Conservation (phyloP, 352 stramenopile species). For the Pythium scleroteichum region DNA sequence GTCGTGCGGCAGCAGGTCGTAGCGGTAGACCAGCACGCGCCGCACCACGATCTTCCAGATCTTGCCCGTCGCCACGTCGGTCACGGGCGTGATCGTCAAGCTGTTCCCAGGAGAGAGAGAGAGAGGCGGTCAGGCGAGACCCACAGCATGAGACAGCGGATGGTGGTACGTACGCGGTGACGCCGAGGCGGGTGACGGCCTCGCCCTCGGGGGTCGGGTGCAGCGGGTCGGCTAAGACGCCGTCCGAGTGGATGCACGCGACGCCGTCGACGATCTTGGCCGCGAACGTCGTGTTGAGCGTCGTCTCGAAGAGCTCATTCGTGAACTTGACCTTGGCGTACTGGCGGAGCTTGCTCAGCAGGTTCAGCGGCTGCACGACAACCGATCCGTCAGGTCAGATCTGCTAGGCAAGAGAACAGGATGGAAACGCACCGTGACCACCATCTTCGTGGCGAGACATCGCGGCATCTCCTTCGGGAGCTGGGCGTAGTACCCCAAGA, state of each 20-base stretch:
- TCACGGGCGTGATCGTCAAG: slow-evolving; percentile 23
- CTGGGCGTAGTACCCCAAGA: slow-evolving; percentile 41
- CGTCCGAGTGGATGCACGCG: slow-evolving; percentile 48
- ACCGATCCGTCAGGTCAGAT: slow-evolving; percentile 2
- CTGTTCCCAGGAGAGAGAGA: no score
- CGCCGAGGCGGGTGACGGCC: slow-evolving; percentile 18
- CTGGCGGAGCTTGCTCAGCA: slow-evolving; percentile 29
- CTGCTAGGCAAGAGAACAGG: no score
- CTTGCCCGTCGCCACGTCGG: slow-evolving; percentile 19
- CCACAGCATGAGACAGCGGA: neutral
- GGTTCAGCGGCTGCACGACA: slow-evolving; percentile 31
- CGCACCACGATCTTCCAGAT: slow-evolving; percentile 27
- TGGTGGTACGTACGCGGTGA: slow-evolving; percentile 25
- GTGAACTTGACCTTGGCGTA: slow-evolving; percentile 50
- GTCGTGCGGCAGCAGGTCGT: slow-evolving; percentile 27
- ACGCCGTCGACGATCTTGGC: slow-evolving; percentile 32
- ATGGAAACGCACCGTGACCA: slow-evolving; percentile 28
- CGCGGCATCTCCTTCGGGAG: slow-evolving; percentile 36
- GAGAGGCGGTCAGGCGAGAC: no score
- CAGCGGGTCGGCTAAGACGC: slow-evolving; percentile 43
- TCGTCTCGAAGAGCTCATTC: slow-evolving; percentile 41
- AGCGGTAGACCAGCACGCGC: slow-evolving; percentile 26
- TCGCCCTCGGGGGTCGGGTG: slow-evolving; percentile 29
- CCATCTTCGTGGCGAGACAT: slow-evolving; percentile 32
- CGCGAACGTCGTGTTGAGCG: slow-evolving; percentile 44